Evolutionary conservation across 2,329 filamentous ascomycete genomes (phyloP).

Genomic region (Davidsoniella eucalypti): DNA sequence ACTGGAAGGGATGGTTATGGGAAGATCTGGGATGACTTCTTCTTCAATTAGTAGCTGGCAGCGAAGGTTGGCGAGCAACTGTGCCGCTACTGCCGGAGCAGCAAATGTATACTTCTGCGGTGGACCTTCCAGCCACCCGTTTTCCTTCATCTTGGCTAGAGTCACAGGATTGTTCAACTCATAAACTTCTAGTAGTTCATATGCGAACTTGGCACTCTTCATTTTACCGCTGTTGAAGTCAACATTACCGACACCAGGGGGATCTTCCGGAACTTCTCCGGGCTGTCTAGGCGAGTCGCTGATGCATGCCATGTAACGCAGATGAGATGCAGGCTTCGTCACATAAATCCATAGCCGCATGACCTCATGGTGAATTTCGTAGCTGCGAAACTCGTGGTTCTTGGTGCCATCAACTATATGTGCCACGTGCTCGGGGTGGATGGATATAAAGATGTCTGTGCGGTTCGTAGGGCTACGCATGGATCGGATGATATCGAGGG

Average conservation of each 20-base stretch:
- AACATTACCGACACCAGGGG: conserved; percentile 31
- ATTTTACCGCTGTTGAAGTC: conserved; percentile 30
- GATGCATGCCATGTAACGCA: conserved; percentile 44
- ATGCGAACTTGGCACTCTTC: conserved; percentile 26
- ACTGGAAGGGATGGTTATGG: not conserved
- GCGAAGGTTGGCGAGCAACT: conserved; percentile 40
- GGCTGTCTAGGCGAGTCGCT: conserved; percentile 26
- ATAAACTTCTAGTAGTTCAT: conserved; percentile 41
- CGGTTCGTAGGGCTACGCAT: conserved; percentile 32
- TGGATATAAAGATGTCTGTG: conserved; percentile 38
- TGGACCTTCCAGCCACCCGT: conserved; percentile 35
- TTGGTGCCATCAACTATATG: conserved; percentile 33
- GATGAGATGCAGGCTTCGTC: conserved; percentile 27
- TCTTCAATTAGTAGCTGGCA: conserved; percentile 17
- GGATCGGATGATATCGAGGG: conserved; percentile 29
- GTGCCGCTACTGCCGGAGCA: conserved; percentile 38
- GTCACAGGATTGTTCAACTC: conserved; percentile 43
- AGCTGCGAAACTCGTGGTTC: conserved; percentile 38
- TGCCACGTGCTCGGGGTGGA: conserved; percentile 29
- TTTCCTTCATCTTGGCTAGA: conserved; percentile 32
- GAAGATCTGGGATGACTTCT: conserved; percentile 11
- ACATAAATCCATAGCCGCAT: conserved; percentile 47
- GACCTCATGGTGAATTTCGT: conserved; percentile 37
- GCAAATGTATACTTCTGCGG: conserved; percentile 38
- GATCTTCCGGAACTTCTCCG: conserved; percentile 27